phyloP scores from a whole-genome alignment of 371 early-diverging fungal genomes.

The Mucor racemosus region DNA sequence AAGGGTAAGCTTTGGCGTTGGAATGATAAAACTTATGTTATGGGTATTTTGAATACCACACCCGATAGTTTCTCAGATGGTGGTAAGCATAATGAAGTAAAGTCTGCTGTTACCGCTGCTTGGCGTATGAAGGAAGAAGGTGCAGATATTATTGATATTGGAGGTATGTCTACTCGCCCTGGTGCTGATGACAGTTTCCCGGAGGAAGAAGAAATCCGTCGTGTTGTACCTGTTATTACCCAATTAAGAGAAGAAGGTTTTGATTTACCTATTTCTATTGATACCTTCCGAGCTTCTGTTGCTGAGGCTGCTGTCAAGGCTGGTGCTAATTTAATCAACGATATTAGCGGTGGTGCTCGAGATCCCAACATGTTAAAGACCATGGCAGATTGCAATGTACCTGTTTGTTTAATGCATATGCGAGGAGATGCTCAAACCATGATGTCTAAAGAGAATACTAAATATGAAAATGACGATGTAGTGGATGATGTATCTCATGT shows the following conservation, averaged over 20 bases:
- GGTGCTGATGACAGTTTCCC: conserved; percentile 77
- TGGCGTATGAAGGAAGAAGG: conserved; percentile 77
- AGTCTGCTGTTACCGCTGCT: conserved; percentile 75
- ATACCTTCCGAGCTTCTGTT: conserved; percentile 88
- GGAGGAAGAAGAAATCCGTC: conserved; percentile 79
- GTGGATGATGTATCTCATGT: conserved; percentile 74
- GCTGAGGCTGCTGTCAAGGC: conserved; percentile 80
- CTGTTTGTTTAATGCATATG: conserved; percentile 97
- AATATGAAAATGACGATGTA: conserved; percentile 77
- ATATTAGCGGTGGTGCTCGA: conserved; percentile 88
- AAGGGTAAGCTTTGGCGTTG: conserved; percentile 59
- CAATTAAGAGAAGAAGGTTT: conserved; percentile 70
- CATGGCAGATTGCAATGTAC: conserved; percentile 81
- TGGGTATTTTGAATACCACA: conserved; percentile 97
- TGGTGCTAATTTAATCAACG: conserved; percentile 92
- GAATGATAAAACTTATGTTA: conserved; percentile 76
- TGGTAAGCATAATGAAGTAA: conserved; percentile 68
- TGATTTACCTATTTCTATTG: conserved; percentile 85
- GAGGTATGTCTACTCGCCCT: conserved; percentile 95
- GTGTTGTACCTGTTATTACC: conserved; percentile 90
- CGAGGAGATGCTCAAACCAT: conserved; percentile 93
- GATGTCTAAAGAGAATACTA: conserved; percentile 67
- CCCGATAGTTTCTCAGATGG: conserved; percentile 98
- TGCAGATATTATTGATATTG: conserved; percentile 95
- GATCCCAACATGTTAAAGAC: conserved; percentile 83